These are phyloP conservation scores for Wickerhamomyces queroliae DNA, from an alignment of 805 yeast species.

Conservation along the genomic window DNA sequence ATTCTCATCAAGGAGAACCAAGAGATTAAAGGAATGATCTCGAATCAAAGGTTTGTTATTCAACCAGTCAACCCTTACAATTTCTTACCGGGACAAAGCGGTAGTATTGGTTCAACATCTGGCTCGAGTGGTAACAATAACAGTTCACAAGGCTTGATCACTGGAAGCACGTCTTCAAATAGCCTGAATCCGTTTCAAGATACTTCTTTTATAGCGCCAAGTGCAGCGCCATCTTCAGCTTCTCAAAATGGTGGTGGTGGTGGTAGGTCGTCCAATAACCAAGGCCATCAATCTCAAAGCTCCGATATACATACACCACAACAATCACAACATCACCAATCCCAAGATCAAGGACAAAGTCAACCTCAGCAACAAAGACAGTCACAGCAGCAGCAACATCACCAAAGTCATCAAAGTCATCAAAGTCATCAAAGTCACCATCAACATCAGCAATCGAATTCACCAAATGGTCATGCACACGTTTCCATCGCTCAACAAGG, in stretches of 20 bases:
- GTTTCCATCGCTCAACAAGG: no score
- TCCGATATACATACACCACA: no score
- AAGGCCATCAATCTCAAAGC: no score
- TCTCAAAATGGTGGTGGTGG: neutral
- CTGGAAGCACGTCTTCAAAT: neutral
- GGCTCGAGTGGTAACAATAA: neutral
- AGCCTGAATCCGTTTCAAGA: neutral
- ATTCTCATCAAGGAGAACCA: constrained; percentile 21
- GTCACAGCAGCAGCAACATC: constrained; percentile 3
- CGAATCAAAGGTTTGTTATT: constrained; percentile 18
- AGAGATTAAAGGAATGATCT: constrained; percentile 16
- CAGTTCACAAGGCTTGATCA: neutral
- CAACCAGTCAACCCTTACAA: constrained; percentile 13
- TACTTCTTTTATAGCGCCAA: neutral
- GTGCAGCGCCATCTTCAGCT: neutral
- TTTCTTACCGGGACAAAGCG: constrained; percentile 3
- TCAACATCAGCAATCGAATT: constrained; percentile 8
- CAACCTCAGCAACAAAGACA: constrained; percentile 4
- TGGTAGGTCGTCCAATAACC: neutral
- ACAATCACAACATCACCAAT: constrained; percentile 3
- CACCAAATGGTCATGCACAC: constrained; percentile 8
- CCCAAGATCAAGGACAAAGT: constrained; percentile 16
- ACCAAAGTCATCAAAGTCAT: constrained; percentile 4
- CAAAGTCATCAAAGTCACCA: constrained; percentile 8
- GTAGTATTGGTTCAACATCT: no score